phyloP scores from a whole-genome alignment of 2,329 filamentous ascomycete genomes.

The Ophiostoma australiae region DNA sequence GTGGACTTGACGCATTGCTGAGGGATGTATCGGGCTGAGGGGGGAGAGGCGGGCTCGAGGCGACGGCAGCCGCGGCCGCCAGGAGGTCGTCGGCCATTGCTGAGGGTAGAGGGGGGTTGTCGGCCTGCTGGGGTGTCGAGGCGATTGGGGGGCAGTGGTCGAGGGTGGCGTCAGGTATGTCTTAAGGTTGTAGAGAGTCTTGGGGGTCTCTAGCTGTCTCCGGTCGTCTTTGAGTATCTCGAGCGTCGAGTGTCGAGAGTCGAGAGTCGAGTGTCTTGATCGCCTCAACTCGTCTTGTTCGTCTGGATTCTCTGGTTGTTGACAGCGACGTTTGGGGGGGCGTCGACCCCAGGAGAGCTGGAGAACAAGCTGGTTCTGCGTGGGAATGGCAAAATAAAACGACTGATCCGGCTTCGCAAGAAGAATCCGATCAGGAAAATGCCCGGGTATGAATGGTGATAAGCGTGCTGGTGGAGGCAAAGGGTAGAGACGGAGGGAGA shows the following conservation, averaged over 20 bases:
- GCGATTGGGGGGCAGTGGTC: background rate
- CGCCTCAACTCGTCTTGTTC: background rate
- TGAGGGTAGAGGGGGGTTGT: background rate
- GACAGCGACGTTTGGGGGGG: background rate
- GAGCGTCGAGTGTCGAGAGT: no score
- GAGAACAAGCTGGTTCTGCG: slow-evolving; percentile 15
- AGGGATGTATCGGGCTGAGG: slow-evolving; percentile 51
- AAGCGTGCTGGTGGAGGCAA: background rate
- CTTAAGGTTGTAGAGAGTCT: background rate
- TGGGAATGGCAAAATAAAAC: slow-evolving; percentile 1
- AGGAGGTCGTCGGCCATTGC: slow-evolving; percentile 44
- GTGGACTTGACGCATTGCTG: slow-evolving; percentile 77
- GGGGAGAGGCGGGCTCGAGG: slow-evolving; percentile 47
- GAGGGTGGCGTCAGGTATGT: background rate
- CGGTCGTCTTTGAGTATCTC: background rate
- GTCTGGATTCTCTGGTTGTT: background rate
- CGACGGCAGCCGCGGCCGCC: slow-evolving; percentile 45
- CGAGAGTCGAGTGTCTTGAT: background rate
- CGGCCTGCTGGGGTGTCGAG: background rate
- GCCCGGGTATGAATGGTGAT: background rate
- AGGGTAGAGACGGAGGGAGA: slow-evolving; percentile 10
- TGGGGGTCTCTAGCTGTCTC: background rate
- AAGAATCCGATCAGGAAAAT: slow-evolving; percentile 11
- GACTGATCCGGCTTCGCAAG: background rate
- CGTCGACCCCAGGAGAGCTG: slow-evolving; percentile 12